A percentile compares a stretch with the other conserved stretches of the same genome.
Evolutionary conservation across 495 filamentous ascomycete species (phyloP).

Genomic region (Trichodelitschia bisporula): DNA sequence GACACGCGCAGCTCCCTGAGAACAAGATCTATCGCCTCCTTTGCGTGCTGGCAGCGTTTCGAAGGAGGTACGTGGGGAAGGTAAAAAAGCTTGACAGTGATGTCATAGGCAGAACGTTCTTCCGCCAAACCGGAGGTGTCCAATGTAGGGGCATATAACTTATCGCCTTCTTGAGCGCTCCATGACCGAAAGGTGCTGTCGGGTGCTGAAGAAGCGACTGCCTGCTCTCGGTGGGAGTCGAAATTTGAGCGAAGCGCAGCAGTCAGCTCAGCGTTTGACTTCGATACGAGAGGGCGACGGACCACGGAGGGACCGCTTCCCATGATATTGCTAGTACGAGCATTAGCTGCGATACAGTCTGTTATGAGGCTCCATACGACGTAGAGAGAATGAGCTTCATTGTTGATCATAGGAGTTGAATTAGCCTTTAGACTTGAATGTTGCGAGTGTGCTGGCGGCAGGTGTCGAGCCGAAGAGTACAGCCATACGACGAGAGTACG

Average conservation of each 20-base stretch:
- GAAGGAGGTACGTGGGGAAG: slow-evolving; percentile 40
- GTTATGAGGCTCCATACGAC: slow-evolving; percentile 28
- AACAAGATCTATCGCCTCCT: slow-evolving; percentile 56
- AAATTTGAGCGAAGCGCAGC: slow-evolving; percentile 70
- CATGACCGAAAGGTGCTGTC: slow-evolving; percentile 21
- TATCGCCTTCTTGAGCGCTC: slow-evolving; percentile 33
- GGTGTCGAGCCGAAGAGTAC: too few species aligned
- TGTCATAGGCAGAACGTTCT: slow-evolving; percentile 62
- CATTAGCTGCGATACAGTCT: slow-evolving; percentile 1
- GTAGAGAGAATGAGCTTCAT: slow-evolving; percentile 74
- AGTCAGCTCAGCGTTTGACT: slow-evolving; percentile 72
- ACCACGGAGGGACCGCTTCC: slow-evolving; percentile 55
- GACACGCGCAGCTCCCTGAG: slow-evolving; percentile 48
- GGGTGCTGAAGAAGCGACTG: slow-evolving; percentile 1
- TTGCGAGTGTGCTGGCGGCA: too few species aligned
- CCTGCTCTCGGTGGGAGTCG: slow-evolving; percentile 4
- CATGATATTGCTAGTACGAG: slow-evolving; percentile 52
- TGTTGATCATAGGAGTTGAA: too few species aligned
- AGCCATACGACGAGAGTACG: too few species aligned
- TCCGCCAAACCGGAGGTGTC: slow-evolving; percentile 44
- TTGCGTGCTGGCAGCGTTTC: slow-evolving; percentile 36
- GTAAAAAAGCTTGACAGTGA: slow-evolving; percentile 86
- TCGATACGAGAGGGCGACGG: slow-evolving; percentile 41
- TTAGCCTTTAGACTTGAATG: too few species aligned
- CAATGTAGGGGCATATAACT: slow-evolving; percentile 36